Base-by-base conservation (phyloP, 768 basidiomycete species). In the Tremella fuciformis region DNA sequence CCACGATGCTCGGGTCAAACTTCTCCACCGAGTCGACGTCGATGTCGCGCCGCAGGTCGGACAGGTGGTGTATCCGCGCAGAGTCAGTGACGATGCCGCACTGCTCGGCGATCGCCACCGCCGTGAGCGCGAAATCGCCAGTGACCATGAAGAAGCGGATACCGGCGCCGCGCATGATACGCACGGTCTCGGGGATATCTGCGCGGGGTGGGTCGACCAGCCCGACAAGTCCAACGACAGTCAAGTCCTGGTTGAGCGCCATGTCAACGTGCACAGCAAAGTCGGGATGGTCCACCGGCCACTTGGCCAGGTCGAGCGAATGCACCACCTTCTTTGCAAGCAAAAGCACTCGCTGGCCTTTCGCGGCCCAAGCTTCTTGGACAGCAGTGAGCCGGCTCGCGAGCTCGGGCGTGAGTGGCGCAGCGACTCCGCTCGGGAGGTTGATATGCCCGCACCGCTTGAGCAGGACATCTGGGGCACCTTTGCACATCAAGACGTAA, bases 101-200 rank as follows among this genome's bases (percentile, higher is more conserved):
- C 62, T 85, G 83, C 11, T 79, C 77, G 11, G 85, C 85, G 59
- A 87, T 86, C 0, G 86, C 84, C 8, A 67, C 53, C 0, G 84
- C 85, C 0, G 85, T 87, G 13, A 81, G 77, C 25, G 83, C 80
- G 70, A 78, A 79, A 58, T 80, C 79, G 22, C 79, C 86, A 78
- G 78, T 88, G 55, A 86, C 83, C 79, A 87, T 84, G 65, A 82
- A 82, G 67, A 86, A 83, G 11, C 85, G 80, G 48, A 86, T 83
- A 3, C 84, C 84, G 8, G 85, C 85, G 13, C 80, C 67, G 22
- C 83, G 80, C 58, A 74, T 67, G 18, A 59, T 70, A 0, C 54
- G 49, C 38, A 76, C 69, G 1, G 72, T 74, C 13, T 83, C 80
- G 19, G 79, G 76, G 22, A 83, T 83, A 62, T 85, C 85, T 16